These are phyloP conservation scores for Populus trichocarpa DNA, from an alignment of 441 rosid species.

Conservation along the genomic window DNA sequence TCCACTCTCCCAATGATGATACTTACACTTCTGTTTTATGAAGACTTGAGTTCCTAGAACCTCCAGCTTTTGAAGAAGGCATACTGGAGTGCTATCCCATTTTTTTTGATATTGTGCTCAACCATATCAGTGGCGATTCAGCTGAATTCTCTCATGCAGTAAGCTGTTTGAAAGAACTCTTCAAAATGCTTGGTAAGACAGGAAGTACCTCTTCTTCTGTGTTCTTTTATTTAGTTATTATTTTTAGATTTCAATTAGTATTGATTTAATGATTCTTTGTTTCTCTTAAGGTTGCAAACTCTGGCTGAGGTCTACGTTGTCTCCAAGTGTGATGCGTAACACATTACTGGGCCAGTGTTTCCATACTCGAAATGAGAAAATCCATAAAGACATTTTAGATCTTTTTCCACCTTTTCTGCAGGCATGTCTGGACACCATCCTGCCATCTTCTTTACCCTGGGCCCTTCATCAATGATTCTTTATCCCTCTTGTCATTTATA, in stretches of 20 bases:
- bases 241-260: slow-evolving; percentile 14
- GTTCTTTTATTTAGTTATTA: slow-evolving; percentile 8
- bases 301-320: slow-evolving; percentile 95
- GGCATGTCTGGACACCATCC: slow-evolving; percentile 48
- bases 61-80: slow-evolving; percentile 97
- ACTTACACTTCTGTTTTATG: slow-evolving; percentile 25
- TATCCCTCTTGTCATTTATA: slow-evolving; percentile 9
- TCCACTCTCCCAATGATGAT: slow-evolving; percentile 25
- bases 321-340: slow-evolving; percentile 98
- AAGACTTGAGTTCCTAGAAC: slow-evolving; percentile 97
- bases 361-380: slow-evolving; percentile 90
- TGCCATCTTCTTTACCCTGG: slow-evolving; percentile 1
- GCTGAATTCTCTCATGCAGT: slow-evolving; percentile 92
- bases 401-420: slow-evolving; percentile 92
- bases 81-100: slow-evolving; percentile 93
- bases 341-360: slow-evolving; percentile 98
- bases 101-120: slow-evolving; percentile 91
- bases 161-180: slow-evolving; percentile 85
- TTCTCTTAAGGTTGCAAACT: slow-evolving; percentile 84
- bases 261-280: slow-evolving; percentile 19
- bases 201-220: not conserved
- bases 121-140: slow-evolving; percentile 88
- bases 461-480: slow-evolving; percentile 12
- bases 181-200: slow-evolving; percentile 85
- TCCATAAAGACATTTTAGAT: slow-evolving; percentile 96